A percentile compares a stretch with the other conserved stretches of the same genome.
These are phyloP conservation scores for Pichia terricola DNA, from an alignment of 1,139 yeast species.

Conservation along the genomic window DNA sequence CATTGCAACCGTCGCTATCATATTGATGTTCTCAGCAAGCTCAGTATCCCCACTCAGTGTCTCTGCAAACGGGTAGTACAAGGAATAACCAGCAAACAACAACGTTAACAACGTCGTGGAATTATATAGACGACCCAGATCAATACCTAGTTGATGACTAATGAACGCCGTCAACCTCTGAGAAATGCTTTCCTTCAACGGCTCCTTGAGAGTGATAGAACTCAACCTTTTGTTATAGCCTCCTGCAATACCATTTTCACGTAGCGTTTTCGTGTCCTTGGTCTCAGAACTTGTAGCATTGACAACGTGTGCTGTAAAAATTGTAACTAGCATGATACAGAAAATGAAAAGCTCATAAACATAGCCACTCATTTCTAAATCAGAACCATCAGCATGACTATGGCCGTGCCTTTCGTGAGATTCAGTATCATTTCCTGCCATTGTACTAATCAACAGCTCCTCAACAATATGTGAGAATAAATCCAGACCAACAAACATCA, in stretches of 20 bases:
- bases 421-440: conserved; percentile 31
- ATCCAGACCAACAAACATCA: conserved; percentile 87
- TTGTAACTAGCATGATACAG: conserved; percentile 21
- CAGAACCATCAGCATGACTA: background rate
- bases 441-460: conserved; percentile 43
- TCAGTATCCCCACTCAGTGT: background rate
- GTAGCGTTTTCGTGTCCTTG: background rate
- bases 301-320: conserved; percentile 9
- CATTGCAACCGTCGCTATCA: conserved; percentile 40
- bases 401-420: conserved; percentile 3
- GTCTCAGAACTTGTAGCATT: background rate
- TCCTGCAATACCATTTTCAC: background rate
- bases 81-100: conserved; percentile 35
- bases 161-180: background rate
- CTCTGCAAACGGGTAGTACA: conserved; percentile 22
- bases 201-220: conserved; percentile 22
- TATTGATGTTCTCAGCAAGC: conserved; percentile 29
- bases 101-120: conserved; percentile 61
- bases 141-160: conserved; percentile 13
- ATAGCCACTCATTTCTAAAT: background rate
- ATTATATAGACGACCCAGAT: conserved; percentile 31
- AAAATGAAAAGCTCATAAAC: conserved; percentile 24
- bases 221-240: conserved; percentile 16
- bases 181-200: conserved; percentile 7
- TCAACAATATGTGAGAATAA: conserved; percentile 77